These are phyloP conservation scores for Pyrenochaeta sp. DNA, from an alignment of 2,329 filamentous ascomycete genomes.

Conservation along the genomic window DNA sequence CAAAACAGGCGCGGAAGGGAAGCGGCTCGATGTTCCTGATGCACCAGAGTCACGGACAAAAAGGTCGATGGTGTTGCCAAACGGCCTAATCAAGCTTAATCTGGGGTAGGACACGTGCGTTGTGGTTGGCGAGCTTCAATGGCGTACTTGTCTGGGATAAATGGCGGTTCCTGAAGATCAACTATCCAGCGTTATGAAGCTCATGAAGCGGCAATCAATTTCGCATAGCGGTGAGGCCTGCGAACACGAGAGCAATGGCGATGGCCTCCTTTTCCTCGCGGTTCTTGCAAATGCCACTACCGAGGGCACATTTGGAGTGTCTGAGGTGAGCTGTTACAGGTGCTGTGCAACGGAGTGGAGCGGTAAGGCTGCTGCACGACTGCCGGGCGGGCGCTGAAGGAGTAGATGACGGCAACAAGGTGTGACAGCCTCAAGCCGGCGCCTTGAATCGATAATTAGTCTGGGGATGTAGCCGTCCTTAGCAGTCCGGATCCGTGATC, in stretches of 20 bases:
- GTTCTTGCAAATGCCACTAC: constrained; percentile 5
- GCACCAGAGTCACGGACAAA: not conserved
- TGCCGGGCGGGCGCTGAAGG: not conserved
- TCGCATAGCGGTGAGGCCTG: constrained; percentile 15
- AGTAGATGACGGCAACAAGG: constrained; percentile 11
- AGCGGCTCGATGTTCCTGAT: constrained; percentile 12
- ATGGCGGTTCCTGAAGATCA: constrained; percentile 13
- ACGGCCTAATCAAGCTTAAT: constrained; percentile 17
- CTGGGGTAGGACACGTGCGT: constrained; percentile 18
- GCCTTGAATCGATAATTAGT: not conserved
- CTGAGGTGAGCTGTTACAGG: constrained; percentile 15
- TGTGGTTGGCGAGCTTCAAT: constrained; percentile 12
- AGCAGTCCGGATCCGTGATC: not conserved
- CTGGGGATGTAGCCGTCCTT: constrained; percentile 2
- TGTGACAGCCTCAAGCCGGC: constrained; percentile 8
- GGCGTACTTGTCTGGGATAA: constrained; percentile 13
- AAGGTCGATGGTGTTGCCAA: constrained; percentile 1
- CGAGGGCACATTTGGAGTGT: constrained; percentile 1
- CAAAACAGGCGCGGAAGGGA: not conserved
- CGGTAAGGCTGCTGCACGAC: constrained; percentile 6
- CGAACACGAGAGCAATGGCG: constrained; percentile 16
- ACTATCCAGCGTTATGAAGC: constrained; percentile 9
- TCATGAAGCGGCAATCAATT: constrained; percentile 10
- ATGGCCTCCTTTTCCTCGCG: constrained; percentile 6
- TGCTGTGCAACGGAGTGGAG: constrained; percentile 9